Conservation (phyloP, 805 yeast species). For the Komagataella populi region DNA sequence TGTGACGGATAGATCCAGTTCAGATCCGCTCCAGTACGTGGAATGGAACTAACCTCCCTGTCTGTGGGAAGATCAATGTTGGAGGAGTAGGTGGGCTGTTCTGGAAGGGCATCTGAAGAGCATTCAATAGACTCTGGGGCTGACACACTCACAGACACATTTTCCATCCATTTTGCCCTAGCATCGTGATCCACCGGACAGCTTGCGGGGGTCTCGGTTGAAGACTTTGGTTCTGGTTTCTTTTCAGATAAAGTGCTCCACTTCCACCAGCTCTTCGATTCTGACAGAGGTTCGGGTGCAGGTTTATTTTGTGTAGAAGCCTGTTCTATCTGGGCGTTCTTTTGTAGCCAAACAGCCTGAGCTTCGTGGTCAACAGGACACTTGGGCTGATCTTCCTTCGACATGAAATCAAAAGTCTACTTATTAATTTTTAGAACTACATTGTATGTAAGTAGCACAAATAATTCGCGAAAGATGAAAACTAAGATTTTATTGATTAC, state of each 20-base stretch:
- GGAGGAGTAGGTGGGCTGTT: conserved; percentile 19
- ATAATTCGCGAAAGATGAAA: conserved; percentile 1
- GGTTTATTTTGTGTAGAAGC: not conserved
- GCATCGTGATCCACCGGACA: conserved; percentile 27
- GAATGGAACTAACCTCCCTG: conserved; percentile 70
- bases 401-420: not conserved
- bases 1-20: conserved; percentile 96
- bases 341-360: conserved; percentile 41
- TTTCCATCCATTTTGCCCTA: conserved; percentile 21
- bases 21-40: conserved; percentile 49
- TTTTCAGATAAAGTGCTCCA: not conserved
- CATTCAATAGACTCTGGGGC: conserved; percentile 4
- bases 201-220: conserved; percentile 8
- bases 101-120: conserved; percentile 30
- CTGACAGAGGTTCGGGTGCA: not conserved
- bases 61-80: conserved; percentile 45
- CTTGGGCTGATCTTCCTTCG: conserved; percentile 11
- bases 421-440: not conserved
- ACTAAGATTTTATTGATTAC: not conserved
- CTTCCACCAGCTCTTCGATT: not conserved
- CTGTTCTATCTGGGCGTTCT: conserved; percentile 4
- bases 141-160: conserved; percentile 28
- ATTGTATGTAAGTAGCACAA: too few species aligned
- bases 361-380: conserved; percentile 67
- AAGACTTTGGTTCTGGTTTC: conserved; percentile 4